Conservation (phyloP, 2,329 filamentous ascomycete species). For the Pseudogymnoascus sp. region DNA sequence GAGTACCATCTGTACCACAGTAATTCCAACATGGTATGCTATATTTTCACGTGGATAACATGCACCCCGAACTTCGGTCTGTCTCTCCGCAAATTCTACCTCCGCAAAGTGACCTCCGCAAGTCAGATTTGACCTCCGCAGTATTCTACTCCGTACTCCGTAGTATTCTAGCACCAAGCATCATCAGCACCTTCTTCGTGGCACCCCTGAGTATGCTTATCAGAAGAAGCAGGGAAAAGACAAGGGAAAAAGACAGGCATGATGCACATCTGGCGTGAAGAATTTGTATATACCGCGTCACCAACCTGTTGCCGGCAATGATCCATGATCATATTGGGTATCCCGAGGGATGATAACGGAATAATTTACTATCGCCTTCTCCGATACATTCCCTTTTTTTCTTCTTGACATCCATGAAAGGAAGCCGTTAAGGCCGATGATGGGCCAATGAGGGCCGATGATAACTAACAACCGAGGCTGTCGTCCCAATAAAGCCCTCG, state of each 20-base stretch:
- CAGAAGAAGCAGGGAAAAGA: neutral
- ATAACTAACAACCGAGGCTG: neutral
- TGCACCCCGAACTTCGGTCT: neutral
- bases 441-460: neutral
- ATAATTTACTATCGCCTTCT: neutral
- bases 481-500: constrained; percentile 4
- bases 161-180: neutral
- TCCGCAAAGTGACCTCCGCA: neutral
- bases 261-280: neutral
- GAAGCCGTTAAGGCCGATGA: neutral
- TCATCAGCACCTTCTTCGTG: neutral
- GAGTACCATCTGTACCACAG: too few relatives aligned
- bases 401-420: neutral
- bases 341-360: constrained; percentile 1
- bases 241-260: neutral
- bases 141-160: neutral
- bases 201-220: neutral
- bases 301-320: neutral
- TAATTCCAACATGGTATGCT: neutral
- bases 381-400: neutral
- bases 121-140: neutral
- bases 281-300: neutral
- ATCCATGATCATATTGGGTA: neutral
- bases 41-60: constrained; percentile 1
- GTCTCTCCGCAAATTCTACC: neutral